Percentiles rank a stretch among this genome's conserved stretches.
Evolutionary conservation across 2,329 filamentous ascomycete species (phyloP).

Genomic region (Cryoendolithus antarcticus): DNA sequence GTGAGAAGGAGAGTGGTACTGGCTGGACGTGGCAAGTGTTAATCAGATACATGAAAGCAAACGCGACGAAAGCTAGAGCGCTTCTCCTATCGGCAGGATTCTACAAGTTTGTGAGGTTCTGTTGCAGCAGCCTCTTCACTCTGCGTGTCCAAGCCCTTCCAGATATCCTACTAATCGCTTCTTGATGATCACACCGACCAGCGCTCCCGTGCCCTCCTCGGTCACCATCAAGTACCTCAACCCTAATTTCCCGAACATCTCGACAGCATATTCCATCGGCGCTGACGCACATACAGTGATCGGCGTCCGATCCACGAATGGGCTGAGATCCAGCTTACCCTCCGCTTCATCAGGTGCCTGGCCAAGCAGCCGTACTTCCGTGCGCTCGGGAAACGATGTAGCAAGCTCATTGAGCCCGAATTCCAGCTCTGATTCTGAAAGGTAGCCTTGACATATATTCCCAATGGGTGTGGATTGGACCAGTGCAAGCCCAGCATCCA

Average conservation of each 20-base stretch:
- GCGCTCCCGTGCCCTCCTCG: constrained; percentile 37
- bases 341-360: constrained; percentile 16
- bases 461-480: constrained; percentile 28
- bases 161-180: constrained; percentile 44
- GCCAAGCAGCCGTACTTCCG: constrained; percentile 28
- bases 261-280: constrained; percentile 46
- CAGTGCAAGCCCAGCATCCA: constrained; percentile 47
- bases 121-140: too few relatives aligned
- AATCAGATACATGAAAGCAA: too few relatives aligned
- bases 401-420: constrained; percentile 33
- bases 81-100: too few relatives aligned
- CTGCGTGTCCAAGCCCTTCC: constrained; percentile 20
- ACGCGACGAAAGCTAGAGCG: too few relatives aligned
- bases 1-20: neutral
- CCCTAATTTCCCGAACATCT: constrained; percentile 48
- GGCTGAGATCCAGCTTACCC: constrained; percentile 32
- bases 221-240: constrained; percentile 42
- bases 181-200: constrained; percentile 46
- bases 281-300: constrained; percentile 38
- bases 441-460: constrained; percentile 41
- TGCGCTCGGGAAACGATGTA: constrained; percentile 21
- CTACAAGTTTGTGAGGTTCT: too few relatives aligned
- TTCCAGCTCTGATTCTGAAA: constrained; percentile 42
- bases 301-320: constrained; percentile 43
- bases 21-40: too few relatives aligned